A percentile compares a stretch with the other conserved stretches of the same genome.
Conservation (phyloP, 352 stramenopile species). For the Aphanomyces stellatus region DNA sequence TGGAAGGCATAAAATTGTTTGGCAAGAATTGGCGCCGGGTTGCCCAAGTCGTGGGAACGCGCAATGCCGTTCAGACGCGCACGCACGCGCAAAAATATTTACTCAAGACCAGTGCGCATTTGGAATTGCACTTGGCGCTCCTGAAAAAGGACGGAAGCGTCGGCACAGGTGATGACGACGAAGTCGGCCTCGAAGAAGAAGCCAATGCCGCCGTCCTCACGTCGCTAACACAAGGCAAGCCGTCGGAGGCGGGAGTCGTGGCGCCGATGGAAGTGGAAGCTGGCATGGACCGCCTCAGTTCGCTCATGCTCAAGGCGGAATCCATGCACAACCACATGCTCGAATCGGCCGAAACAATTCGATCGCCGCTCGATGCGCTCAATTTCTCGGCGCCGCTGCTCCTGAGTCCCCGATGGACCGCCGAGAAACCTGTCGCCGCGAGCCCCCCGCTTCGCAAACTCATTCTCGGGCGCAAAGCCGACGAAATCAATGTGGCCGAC, state of each 20-base stretch:
- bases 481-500: background rate
- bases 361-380: background rate
- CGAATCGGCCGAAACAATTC: background rate
- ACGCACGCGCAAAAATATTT: slow-evolving; percentile 90
- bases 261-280: background rate
- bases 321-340: slow-evolving; percentile 9
- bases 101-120: slow-evolving; percentile 48
- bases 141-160: slow-evolving; percentile 4
- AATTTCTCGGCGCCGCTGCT: slow-evolving; percentile 15
- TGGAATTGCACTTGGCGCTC: slow-evolving; percentile 16
- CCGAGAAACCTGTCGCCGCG: background rate
- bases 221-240: background rate
- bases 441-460: slow-evolving; percentile 6
- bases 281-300: slow-evolving; percentile 4
- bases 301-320: slow-evolving; percentile 3
- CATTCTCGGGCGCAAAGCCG: slow-evolving; percentile 3
- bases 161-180: too few relatives aligned
- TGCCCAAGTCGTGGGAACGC: slow-evolving; percentile 70
- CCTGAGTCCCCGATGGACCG: background rate
- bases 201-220: background rate
- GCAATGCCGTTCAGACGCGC: slow-evolving; percentile 81
- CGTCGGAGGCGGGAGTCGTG: background rate
- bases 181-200: background rate
- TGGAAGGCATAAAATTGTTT: slow-evolving; percentile 80
- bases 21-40: slow-evolving; percentile 82